Evolutionary conservation across 805 yeast species (phyloP), one percentile per base, ranked within the genome.

Genomic region (Wickerhamomyces mucosus): DNA sequence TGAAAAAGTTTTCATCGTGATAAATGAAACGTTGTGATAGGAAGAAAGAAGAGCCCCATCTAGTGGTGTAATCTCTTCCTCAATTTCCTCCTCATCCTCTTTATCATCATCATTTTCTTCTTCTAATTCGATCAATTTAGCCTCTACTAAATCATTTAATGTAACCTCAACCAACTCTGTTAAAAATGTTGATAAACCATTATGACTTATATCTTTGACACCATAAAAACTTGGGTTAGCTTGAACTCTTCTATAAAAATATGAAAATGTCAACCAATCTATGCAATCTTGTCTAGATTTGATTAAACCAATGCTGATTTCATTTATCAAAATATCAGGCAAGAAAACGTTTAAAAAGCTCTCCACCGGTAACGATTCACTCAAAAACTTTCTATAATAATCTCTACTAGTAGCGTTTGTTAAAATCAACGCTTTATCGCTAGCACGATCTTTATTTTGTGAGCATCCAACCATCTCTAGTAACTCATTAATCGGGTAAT

Each of bases 201-300:
- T 55, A 27, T 73, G 73, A 2, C 81, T 59, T 3, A 67, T 61
- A 38, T 78, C 82, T 25, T 61, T 62, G 7, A 84, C 69, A n/a
- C 86, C 95, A 49, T 92, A 92, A 50, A 70, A 92, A 36, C 92
- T 75, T 4, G 98, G 96, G 51, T 92, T 92, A 21, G 71, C 65
- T 34, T 75, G 79, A 15, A 92, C 51, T 31, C 97, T 64, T 40
- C 94, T 65, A 55, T 84, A 92, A 47, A 88, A 81, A 43, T 76
- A 81, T 0, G 95, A 69, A 50, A 71, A 83, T 0, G 96, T 81
- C 21, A 92, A 48, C 94, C 95, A 85, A 46, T 89, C 96, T 37
- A 92, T 72, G 45, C 94, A 83, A 42, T 81, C 92, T 45, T 88
- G 96, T 48, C 81, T 74, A 7, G 71, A 63, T 28, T 62, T 66